Evolutionary conservation across 768 basidiomycete genomes (phyloP).

Genomic region (Auriscalpium orientale): DNA sequence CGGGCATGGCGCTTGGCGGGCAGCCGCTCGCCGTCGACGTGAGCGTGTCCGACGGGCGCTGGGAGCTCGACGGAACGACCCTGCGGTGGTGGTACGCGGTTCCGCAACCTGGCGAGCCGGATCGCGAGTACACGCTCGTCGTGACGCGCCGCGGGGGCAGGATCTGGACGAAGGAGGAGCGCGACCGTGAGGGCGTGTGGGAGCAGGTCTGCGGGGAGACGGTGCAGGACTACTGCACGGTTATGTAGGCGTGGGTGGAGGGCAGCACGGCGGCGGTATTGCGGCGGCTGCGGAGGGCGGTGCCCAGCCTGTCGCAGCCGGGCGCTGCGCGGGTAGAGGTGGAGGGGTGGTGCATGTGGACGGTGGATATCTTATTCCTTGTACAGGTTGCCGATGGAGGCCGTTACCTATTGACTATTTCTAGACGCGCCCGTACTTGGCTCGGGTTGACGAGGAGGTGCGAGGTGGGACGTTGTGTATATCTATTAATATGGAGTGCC

Average conservation of each 20-base stretch:
- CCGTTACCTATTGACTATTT: too few relatives aligned
- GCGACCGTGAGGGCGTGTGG: slow-evolving; percentile 6
- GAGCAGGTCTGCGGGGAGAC: slow-evolving; percentile 6
- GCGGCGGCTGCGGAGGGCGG: too few relatives aligned
- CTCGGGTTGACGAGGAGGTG: too few relatives aligned
- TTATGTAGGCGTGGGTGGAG: neutral
- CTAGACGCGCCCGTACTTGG: too few relatives aligned
- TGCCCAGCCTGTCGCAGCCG: too few relatives aligned
- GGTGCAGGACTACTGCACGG: neutral
- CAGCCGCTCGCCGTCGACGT: slow-evolving; percentile 33
- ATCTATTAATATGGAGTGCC: neutral
- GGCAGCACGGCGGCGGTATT: too few relatives aligned
- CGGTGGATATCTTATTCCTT: too few relatives aligned
- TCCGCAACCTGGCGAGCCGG: slow-evolving; percentile 20
- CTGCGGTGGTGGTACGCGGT: slow-evolving; percentile 35
- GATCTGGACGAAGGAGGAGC: slow-evolving; percentile 20
- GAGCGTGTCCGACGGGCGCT: slow-evolving; percentile 38
- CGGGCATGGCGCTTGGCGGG: neutral
- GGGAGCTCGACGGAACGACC: slow-evolving; percentile 40
- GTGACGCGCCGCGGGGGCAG: slow-evolving; percentile 23
- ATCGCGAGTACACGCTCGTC: slow-evolving; percentile 25
- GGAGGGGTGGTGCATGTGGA: too few relatives aligned
- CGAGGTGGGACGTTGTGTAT: neutral
- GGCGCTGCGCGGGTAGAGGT: too few relatives aligned
- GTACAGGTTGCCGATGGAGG: too few relatives aligned